Base-by-base conservation (phyloP, 306 rosid genomes). In the Begonia masoniana region DNA sequence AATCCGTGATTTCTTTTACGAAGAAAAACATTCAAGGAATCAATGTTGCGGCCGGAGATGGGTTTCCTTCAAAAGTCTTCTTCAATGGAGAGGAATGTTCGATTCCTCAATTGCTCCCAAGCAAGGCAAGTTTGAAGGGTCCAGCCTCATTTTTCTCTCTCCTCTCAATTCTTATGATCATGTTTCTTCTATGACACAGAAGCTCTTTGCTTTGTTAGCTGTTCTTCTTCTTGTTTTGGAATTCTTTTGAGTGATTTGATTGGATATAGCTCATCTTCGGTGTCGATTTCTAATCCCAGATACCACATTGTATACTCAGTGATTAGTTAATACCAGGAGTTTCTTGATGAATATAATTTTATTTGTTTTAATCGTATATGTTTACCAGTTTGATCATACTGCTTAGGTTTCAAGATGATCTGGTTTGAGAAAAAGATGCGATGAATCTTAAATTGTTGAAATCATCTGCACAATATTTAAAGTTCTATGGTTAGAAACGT, bases 61-160 rank as follows among this genome's bases (percentile, higher is more conserved):
- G 95, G 23, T 92, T 92, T 71, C 99, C 99, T 4, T 76, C 77
- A 0, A 87, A 83, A 67, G 96, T 92, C 3, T 76, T 75, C 81
- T 92, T 92, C 68, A 87, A 92, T 46, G 99, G 96, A 13, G 96
- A 92, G 59, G 99, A 92, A 65, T 92, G 99, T 64, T 72, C 81
- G 13, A 77, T 92, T 68, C 99, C 99, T 17, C 62, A 76, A 2
- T 58, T 66, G n/a, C 4, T 15, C 53, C 99, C 99, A 31, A 78
- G 59, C 52, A 71, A 68, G 52, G 82, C 69, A 59, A 52, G 51
- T 58, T 55, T 68, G 56, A 69, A 47, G 45, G 70, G 15, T 50
- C 55, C 76, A n/a, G 68, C 78, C 13, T 54, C 59, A 36, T 47
- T 56, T 36, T 52, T 70, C 45, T 47, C 68, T 2, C 11, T 71